These are phyloP conservation scores for Boletus rubescentipes DNA, from an alignment of 768 basidiomycete genomes.

Conservation along the genomic window DNA sequence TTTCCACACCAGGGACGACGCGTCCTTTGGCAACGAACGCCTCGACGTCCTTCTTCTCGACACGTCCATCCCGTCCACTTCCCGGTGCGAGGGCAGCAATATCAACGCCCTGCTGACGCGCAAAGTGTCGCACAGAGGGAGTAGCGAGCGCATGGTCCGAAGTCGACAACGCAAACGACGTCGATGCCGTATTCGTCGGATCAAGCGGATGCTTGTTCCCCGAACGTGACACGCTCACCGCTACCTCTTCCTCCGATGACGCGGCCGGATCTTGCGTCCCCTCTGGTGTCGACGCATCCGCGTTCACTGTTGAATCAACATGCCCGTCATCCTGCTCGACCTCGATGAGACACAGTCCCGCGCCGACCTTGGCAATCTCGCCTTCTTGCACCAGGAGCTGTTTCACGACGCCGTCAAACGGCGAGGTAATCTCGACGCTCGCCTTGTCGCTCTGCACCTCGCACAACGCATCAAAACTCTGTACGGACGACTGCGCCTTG, in stretches of 20 bases:
- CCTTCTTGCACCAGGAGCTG: slow-evolving; percentile 78
- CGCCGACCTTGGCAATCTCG: slow-evolving; percentile 80
- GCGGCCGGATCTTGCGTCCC: slow-evolving; percentile 16
- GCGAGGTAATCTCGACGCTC: slow-evolving; percentile 87
- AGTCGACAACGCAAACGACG: slow-evolving; percentile 13
- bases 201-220: slow-evolving; percentile 60
- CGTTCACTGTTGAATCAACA: not conserved
- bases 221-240: not conserved
- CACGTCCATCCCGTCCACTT: slow-evolving; percentile 70
- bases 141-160: slow-evolving; percentile 55
- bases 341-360: slow-evolving; percentile 76
- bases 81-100: slow-evolving; percentile 57
- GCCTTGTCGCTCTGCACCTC: slow-evolving; percentile 92
- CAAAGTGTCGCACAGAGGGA: slow-evolving; percentile 78
- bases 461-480: slow-evolving; percentile 71
- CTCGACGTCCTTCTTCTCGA: slow-evolving; percentile 75
- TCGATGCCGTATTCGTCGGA: slow-evolving; percentile 41
- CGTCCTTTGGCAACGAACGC: slow-evolving; percentile 43
- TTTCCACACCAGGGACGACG: not conserved
- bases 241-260: not conserved
- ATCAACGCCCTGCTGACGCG: slow-evolving; percentile 63
- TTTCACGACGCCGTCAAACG: slow-evolving; percentile 74
- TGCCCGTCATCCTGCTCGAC: slow-evolving; percentile 56
- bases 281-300: not conserved
- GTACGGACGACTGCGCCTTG: slow-evolving; percentile 47